These are phyloP conservation scores for Colletotrichum sp. DNA, from an alignment of 2,329 filamentous ascomycete species.

Conservation along the genomic window DNA sequence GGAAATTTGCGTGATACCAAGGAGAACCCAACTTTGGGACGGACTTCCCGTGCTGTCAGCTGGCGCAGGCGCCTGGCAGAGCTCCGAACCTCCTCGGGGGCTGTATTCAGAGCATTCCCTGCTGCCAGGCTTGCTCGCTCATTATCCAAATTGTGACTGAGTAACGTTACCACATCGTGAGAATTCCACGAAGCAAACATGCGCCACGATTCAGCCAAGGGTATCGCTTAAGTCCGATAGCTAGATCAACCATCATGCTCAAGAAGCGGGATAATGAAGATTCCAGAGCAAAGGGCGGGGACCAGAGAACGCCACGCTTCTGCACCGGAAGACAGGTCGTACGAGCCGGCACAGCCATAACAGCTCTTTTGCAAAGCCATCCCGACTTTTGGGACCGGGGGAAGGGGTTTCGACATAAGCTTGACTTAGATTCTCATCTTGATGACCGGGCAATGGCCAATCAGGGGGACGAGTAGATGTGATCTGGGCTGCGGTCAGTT, in stretches of 20 bases:
- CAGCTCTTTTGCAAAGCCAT: neutral
- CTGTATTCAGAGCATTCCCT: neutral
- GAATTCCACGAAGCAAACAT: neutral
- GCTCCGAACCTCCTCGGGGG: neutral
- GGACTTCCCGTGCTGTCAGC: neutral
- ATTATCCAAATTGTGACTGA: neutral
- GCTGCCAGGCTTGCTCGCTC: neutral
- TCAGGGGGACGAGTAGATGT: neutral
- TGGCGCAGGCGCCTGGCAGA: neutral
- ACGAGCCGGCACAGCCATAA: neutral
- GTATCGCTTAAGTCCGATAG: constrained; percentile 4
- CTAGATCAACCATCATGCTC: neutral
- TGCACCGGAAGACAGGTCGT: neutral
- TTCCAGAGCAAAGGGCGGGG: neutral
- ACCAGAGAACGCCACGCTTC: neutral
- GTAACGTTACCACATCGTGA: neutral
- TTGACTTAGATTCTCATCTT: neutral
- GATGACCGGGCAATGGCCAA: neutral
- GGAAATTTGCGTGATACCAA: neutral
- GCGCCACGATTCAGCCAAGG: neutral
- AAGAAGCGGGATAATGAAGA: neutral
- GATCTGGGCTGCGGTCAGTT: neutral
- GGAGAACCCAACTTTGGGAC: neutral
- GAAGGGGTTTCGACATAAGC: neutral
- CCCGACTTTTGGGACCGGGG: neutral